phyloP scores from a whole-genome alignment of 345 rosid species.

The Carallia brachiata region DNA sequence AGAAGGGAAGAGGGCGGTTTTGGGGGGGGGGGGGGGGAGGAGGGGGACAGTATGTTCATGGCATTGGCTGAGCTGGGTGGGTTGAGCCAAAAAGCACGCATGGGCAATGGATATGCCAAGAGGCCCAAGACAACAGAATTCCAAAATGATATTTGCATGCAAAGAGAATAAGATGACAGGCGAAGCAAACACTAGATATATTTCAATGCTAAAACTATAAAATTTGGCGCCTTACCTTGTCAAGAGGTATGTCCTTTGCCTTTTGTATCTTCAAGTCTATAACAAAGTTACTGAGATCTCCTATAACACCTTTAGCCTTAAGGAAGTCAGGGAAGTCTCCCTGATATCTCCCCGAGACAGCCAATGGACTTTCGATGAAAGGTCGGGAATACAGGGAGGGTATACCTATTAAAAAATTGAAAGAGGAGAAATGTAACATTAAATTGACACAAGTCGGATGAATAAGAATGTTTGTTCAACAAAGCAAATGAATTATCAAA shows the following conservation, averaged over 20 bases:
- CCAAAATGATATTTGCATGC: no score
- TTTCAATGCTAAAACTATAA: not conserved
- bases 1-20: no score
- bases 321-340: conserved; percentile 59
- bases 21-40: no score
- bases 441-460: not conserved
- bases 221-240: conserved; percentile 37
- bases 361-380: conserved; percentile 58
- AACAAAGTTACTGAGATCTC: conserved; percentile 50
- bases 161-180: no score
- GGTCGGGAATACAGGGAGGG: conserved; percentile 62
- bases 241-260: conserved; percentile 57
- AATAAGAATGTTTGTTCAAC: not conserved
- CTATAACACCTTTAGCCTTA: conserved; percentile 50
- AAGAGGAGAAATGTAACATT: not conserved
- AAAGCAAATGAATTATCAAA: conserved; percentile 6
- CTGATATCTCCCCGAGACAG: conserved; percentile 59
- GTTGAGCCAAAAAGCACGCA: no score
- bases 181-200: no score
- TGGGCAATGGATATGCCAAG: no score
- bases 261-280: conserved; percentile 54
- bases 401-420: conserved; percentile 40
- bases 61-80: no score
- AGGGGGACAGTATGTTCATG: no score
- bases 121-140: no score